Evolutionary conservation across 176 grass and related monocot genomes (phyloP), one percentile per base, ranked within the genome.

Genomic region (Musa itinerans): DNA sequence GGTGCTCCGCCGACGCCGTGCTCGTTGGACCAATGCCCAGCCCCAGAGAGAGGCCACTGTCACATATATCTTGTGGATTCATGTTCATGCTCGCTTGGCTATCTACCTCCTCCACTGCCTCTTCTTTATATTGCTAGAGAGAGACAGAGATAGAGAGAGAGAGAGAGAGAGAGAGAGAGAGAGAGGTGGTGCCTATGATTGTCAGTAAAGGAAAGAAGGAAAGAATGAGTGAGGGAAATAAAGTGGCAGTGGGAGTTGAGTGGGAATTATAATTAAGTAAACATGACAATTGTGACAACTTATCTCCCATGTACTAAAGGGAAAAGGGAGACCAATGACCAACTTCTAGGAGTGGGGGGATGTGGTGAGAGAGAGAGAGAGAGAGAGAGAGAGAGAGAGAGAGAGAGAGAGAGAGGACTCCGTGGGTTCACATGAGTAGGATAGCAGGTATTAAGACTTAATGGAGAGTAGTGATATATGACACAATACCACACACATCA

Each of bases 1-100:
- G 61, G 21, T 52, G 25, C 23, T 23, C 76, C 53, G 34, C 74
- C 29, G 26, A 19, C 51, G 50, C 50, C 0, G 9, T 25, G 48
- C 8, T 12, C 57, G 71, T 8, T 8, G 67, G 67, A 67, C 86
- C 82, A 16, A 93, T 80, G 76, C 88, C 87, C 81, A 97, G 78
- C 65, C 90, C 88, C 17, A 97, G 88, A 11, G 80, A 84, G 54
- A 97, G 90, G 17, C 86, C 86, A 17, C 82, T 80, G 80, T 91
- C 90, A 53, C 79, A 80, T 69, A 56, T 78, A 63, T 92, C 87
- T 75, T 91, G 81, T 69, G 87, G 79, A 48, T 77, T 73, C 87
- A 87, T 96, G 65, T 8, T 67, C 78, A 86, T 92, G 81, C 17
- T 19, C 34, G 48, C 16, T 68, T 66, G 59, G 12, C 15, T 43